Evolutionary conservation across 73 alveolate species (phyloP), one percentile per base, ranked within the genome.

Genomic region (Blepharisma stoltei): DNA sequence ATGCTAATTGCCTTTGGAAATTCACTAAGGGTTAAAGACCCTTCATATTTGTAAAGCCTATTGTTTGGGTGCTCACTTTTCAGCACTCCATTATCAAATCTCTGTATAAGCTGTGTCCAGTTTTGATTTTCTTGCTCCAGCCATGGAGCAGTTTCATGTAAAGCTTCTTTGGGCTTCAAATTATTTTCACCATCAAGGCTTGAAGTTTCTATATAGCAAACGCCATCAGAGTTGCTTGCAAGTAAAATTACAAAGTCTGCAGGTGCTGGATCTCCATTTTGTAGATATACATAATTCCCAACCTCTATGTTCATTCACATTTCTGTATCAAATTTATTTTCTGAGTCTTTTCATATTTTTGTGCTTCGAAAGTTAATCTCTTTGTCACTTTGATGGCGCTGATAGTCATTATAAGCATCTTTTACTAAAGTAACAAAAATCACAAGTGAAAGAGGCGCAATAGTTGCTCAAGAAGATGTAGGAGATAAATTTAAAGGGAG

Each of bases 101-200:
- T 37, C 55, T 54, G 55, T 11, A 5, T 3, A 52, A 52, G 23
- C 18, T 52, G 18, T n/a, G 23, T 3, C 23, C 23, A 20, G 32
- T 14, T 52, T 1, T 52, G 67, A 80, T 93, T 96, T 45, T 93
- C 18, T 52, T 20, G 32, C 3, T 52, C 67, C 18, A 88, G 54
- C 84, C 44, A 67, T 54, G 71, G 79, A 60, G 88, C 87, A 20
- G 92, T 68, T 43, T 85, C 85, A 68, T 81, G 81, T 14, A 83
- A 83, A 18, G 97, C 83, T n/a, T 81, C 86, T 68, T 93, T 90
- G 70, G 82, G 89, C 89, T 97, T 97, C 68, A 97, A 78, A 78
- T 95, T 95, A 38, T 98, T 95, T 83, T 97, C 99, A 48, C 99
- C 99, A 84, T 97, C 99, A 54, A 97, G 85, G 77, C 89, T 91